Percentiles rank a stretch among this genome's conserved stretches.
phyloP scores from a whole-genome alignment of 768 basidiomycete species.

The Chalciporus pseudorubinellus region DNA sequence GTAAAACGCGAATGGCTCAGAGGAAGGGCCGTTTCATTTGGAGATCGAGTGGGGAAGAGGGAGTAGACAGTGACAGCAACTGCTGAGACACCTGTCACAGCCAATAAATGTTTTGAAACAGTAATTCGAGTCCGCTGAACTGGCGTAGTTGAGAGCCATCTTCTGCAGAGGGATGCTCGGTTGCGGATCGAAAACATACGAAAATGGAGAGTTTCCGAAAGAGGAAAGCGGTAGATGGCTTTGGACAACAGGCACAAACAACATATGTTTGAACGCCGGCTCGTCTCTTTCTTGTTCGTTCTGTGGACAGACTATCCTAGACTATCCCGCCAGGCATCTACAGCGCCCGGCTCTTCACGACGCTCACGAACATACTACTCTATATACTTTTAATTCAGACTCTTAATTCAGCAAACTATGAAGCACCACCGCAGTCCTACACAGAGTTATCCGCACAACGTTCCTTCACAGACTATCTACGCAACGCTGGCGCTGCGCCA shows the following conservation, averaged over 20 bases:
- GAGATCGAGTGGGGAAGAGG: slow-evolving; percentile 48
- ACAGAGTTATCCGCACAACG: slow-evolving; percentile 14
- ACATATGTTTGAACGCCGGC: neutral
- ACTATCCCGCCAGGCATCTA: slow-evolving; percentile 3
- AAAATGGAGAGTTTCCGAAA: slow-evolving; percentile 13
- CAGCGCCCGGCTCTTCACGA: slow-evolving; percentile 1
- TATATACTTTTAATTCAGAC: slow-evolving; percentile 9
- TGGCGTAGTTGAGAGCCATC: neutral
- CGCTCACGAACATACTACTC: slow-evolving; percentile 2
- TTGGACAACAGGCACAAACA: slow-evolving; percentile 27
- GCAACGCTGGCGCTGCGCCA: slow-evolving; percentile 34
- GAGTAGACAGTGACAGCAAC: slow-evolving; percentile 48
- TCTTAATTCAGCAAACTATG: slow-evolving; percentile 19
- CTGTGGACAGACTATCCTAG: neutral
- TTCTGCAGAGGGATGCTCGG: neutral
- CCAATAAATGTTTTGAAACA: slow-evolving; percentile 16
- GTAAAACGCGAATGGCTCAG: slow-evolving; percentile 53
- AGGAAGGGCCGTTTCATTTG: slow-evolving; percentile 44
- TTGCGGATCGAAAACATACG: slow-evolving; percentile 14
- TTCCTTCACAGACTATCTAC: slow-evolving; percentile 13
- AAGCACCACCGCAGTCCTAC: slow-evolving; percentile 25
- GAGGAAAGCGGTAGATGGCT: slow-evolving; percentile 12
- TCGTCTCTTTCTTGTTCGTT: neutral
- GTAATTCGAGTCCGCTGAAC: neutral
- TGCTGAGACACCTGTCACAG: slow-evolving; percentile 39